These are phyloP conservation scores for Paracorniculantispora psalliotae DNA, from an alignment of 2,329 filamentous ascomycete genomes.

Conservation along the genomic window DNA sequence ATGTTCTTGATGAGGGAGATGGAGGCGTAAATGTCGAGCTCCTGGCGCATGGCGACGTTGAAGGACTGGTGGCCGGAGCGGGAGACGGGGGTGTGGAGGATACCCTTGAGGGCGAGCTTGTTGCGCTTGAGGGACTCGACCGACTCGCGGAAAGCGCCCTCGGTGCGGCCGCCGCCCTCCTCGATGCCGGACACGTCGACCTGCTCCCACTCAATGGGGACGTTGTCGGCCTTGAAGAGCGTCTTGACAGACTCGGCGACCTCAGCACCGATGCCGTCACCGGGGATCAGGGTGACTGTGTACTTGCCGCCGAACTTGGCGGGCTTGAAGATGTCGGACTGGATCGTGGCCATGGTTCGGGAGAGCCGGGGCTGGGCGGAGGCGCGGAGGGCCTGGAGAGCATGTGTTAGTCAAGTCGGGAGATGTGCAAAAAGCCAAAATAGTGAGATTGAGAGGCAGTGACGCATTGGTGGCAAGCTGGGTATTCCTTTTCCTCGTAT, in stretches of 20 bases:
- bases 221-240: constrained; percentile 99
- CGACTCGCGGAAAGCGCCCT: constrained; percentile 92
- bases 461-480: not conserved
- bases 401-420: too few species aligned
- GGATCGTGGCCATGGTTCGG: constrained; percentile 70
- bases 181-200: constrained; percentile 91
- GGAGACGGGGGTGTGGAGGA: constrained; percentile 94
- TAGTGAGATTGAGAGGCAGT: too few species aligned
- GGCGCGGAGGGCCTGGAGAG: constrained; percentile 48
- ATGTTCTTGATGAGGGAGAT: constrained; percentile 99
- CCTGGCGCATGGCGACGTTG: constrained; percentile 98
- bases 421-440: too few species aligned
- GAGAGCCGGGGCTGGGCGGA: constrained; percentile 41
- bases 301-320: constrained; percentile 99
- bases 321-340: constrained; percentile 97
- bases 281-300: constrained; percentile 96
- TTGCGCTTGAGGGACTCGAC: constrained; percentile 95
- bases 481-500: too few species aligned
- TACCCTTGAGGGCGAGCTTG: constrained; percentile 98
- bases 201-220: constrained; percentile 98
- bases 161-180: constrained; percentile 77
- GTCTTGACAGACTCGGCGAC: constrained; percentile 98
- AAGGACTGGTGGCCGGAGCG: constrained; percentile 97
- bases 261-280: constrained; percentile 97
- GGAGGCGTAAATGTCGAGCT: constrained; percentile 98